Percentiles rank a stretch among this genome's conserved stretches.
These are phyloP conservation scores for Mucor plumbeus DNA, from an alignment of 371 early-diverging fungal species.

Conservation along the genomic window DNA sequence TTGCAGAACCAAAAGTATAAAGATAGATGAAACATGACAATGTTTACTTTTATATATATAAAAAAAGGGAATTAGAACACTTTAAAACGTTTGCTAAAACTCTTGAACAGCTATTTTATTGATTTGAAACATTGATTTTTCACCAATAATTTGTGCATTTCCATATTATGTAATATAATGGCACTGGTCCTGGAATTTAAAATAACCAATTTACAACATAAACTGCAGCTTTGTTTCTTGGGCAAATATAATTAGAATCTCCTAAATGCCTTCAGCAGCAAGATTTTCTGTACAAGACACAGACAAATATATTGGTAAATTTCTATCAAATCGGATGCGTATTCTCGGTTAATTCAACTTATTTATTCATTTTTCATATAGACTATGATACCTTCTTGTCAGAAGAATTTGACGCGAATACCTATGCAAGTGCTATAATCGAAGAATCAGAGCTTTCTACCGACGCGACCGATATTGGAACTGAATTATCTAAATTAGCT, in stretches of 20 bases:
- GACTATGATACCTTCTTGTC: slow-evolving; percentile 67
- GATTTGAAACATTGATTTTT: no score
- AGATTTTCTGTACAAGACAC: slow-evolving; percentile 13
- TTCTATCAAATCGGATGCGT: background rate
- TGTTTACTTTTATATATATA: no score
- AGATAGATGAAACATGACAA: no score
- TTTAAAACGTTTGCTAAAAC: no score
- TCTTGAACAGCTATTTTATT: no score
- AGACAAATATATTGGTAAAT: slow-evolving; percentile 29
- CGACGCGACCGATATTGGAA: slow-evolving; percentile 66
- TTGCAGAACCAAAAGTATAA: no score
- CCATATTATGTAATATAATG: background rate
- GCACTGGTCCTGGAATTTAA: background rate
- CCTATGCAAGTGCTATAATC: slow-evolving; percentile 59
- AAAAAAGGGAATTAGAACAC: no score
- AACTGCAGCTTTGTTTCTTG: background rate
- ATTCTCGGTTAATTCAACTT: no score
- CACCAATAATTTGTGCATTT: background rate
- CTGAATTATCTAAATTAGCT: slow-evolving; percentile 71
- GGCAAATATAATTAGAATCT: background rate
- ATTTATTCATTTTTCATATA: slow-evolving; percentile 15
- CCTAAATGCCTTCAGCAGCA: slow-evolving; percentile 1
- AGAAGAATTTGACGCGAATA: slow-evolving; percentile 65
- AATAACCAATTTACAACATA: background rate
- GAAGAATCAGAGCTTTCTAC: slow-evolving; percentile 45